These are phyloP conservation scores for Teunomyces stri DNA, from an alignment of 805 yeast species.

Conservation along the genomic window DNA sequence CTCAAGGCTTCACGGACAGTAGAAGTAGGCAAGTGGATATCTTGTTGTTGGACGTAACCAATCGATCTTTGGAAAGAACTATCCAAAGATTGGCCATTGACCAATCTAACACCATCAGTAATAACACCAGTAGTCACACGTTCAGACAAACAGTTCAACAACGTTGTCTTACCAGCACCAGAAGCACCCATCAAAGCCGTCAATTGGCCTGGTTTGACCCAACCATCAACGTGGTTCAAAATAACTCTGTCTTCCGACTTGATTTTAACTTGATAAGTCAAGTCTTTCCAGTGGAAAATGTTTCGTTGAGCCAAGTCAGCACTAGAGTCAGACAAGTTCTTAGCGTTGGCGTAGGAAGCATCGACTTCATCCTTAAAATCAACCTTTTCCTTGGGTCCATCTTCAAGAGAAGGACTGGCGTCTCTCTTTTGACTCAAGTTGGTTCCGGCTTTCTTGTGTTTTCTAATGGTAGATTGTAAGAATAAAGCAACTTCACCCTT, in stretches of 20 bases:
- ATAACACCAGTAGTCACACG: slow-evolving; percentile 18
- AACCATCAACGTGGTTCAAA: slow-evolving; percentile 65
- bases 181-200: slow-evolving; percentile 66
- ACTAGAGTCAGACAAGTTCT: slow-evolving; percentile 17
- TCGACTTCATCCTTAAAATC: slow-evolving; percentile 11
- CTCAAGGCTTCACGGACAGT: slow-evolving; percentile 26
- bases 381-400: slow-evolving; percentile 6
- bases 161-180: slow-evolving; percentile 46
- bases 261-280: slow-evolving; percentile 36
- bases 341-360: slow-evolving; percentile 13
- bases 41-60: slow-evolving; percentile 33
- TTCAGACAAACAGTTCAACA: slow-evolving; percentile 36
- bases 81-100: slow-evolving; percentile 21
- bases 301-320: slow-evolving; percentile 1
- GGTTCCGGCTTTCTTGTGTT: slow-evolving; percentile 11
- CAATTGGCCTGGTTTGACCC: slow-evolving; percentile 79
- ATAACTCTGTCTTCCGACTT: slow-evolving; percentile 38
- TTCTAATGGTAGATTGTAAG: slow-evolving; percentile 43
- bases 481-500: slow-evolving; percentile 46
- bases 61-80: slow-evolving; percentile 27
- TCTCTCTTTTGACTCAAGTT: slow-evolving; percentile 13
- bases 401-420: slow-evolving; percentile 3
- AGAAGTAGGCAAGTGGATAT: slow-evolving; percentile 26
- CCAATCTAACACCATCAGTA: slow-evolving; percentile 36
- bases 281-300: slow-evolving; percentile 39